Evolutionary conservation across 75 land plant genomes (phyloP), one percentile per base, ranked within the genome.

Genomic region (Adiantum capillusveneris): DNA sequence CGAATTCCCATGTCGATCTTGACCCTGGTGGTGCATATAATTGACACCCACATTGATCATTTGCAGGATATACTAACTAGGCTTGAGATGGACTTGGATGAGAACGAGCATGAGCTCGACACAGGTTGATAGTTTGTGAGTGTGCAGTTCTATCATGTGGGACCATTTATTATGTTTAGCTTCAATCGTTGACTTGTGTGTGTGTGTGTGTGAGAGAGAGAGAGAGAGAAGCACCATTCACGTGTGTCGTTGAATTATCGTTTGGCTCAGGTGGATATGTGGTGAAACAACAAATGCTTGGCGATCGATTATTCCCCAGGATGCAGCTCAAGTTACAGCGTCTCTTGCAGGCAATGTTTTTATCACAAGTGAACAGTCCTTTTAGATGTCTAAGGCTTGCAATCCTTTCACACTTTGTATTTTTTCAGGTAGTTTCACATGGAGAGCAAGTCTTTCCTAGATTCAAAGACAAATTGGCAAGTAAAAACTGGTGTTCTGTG

Each of bases 371-470:
- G 6, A 3, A 46, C 17, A 46, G 17, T 14, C 6, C 18, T 18
- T 17, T 21, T 46, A 17, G 22, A 6, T 46, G 2, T 46, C 50
- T 18, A 6, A 46, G 12, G n/a, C n/a, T n/a, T n/a, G 3, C 22
- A 21, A 5, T 18, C 2, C 14, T 46, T 46, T 46, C 12, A 46
- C 18, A 46, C 22, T 46, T 22, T 53, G 25, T 6, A 24, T 25
- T 24, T 53, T 18, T 59, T 37, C 69, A 90, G 84, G 84, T 86
- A 20, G 70, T 90, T 59, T 72, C 96, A 20, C 87, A 90, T 64
- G 87, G 85, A 24, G 96, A 90, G 45, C 87, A 83, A 77, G 96
- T 90, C 21, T 87, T 90, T 46, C 96, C 96, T 1, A 71, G 96
- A 53, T 84, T 90, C 30, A 90, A 81, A 52, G 92, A 83, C 53